phyloP scores from a whole-genome alignment of 83 land plant species.

The Diphasiastrum complanatum region DNA sequence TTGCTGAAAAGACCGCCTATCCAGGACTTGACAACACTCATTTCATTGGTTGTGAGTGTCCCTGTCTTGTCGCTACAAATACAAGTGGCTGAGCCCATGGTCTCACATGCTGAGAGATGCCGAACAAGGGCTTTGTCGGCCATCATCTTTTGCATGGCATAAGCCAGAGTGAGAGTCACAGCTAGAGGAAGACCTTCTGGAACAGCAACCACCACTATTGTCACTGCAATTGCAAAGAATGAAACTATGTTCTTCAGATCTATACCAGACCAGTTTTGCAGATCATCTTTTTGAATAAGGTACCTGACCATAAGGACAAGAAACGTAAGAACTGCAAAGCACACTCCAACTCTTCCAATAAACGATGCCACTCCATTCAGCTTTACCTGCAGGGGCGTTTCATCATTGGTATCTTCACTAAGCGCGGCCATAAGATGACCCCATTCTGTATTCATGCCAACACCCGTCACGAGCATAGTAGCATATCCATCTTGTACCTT shows the following conservation, averaged over 20 bases:
- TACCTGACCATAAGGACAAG: constrained; percentile 23
- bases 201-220: constrained; percentile 38
- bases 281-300: constrained; percentile 19
- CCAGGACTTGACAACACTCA: constrained; percentile 38
- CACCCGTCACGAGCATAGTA: constrained; percentile 31
- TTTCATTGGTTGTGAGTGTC: constrained; percentile 37
- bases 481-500: constrained; percentile 39
- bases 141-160: constrained; percentile 42
- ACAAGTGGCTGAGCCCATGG: constrained; percentile 39
- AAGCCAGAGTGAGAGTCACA: constrained; percentile 39
- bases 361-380: constrained; percentile 33
- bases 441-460: constrained; percentile 42
- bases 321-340: constrained; percentile 25
- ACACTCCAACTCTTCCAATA: constrained; percentile 33
- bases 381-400: constrained; percentile 36
- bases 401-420: constrained; percentile 28
- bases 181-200: constrained; percentile 42
- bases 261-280: constrained; percentile 25
- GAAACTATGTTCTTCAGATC: constrained; percentile 24
- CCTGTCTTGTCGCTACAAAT: constrained; percentile 43
- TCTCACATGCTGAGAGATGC: constrained; percentile 36
- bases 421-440: constrained; percentile 35
- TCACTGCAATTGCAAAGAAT: constrained; percentile 36
- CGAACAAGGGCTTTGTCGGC: constrained; percentile 37
- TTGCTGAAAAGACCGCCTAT: constrained; percentile 18